Percentiles rank a stretch among this genome's conserved stretches.
Evolutionary conservation across 257 asterid genomes (phyloP).

Genomic region (Solanum bulbocastanum): DNA sequence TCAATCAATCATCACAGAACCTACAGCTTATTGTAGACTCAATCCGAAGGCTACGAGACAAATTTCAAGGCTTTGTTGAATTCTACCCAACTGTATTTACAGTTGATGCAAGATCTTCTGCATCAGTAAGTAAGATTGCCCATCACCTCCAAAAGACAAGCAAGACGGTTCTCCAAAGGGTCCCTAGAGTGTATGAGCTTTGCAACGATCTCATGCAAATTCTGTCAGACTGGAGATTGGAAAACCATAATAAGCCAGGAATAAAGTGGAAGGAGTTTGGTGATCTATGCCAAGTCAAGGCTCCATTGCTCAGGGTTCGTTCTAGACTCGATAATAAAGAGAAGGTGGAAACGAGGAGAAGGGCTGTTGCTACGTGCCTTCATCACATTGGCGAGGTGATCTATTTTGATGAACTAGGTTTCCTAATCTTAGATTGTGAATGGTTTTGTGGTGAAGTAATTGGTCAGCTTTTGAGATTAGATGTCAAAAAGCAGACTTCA

Average conservation of each 20-base stretch:
- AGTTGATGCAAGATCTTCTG: slow-evolving; percentile 84
- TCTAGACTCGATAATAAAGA: slow-evolving; percentile 54
- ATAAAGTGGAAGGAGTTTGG: slow-evolving; percentile 76
- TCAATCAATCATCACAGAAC: slow-evolving; percentile 36
- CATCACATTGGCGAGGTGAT: slow-evolving; percentile 79
- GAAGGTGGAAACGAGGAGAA: slow-evolving; percentile 59
- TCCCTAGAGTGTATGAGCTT: slow-evolving; percentile 69
- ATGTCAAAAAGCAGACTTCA: slow-evolving; percentile 29
- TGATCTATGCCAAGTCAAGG: slow-evolving; percentile 73
- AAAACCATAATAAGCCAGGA: slow-evolving; percentile 51
- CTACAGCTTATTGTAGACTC: slow-evolving; percentile 28
- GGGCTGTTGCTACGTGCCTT: slow-evolving; percentile 56
- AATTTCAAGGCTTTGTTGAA: slow-evolving; percentile 55
- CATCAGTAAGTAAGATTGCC: slow-evolving; percentile 58
- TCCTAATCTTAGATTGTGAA: slow-evolving; percentile 63
- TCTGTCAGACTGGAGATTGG: slow-evolving; percentile 53
- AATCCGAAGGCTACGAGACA: slow-evolving; percentile 48
- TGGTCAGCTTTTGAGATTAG: slow-evolving; percentile 45
- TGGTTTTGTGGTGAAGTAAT: slow-evolving; percentile 77
- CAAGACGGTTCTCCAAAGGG: slow-evolving; percentile 53
- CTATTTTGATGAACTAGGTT: slow-evolving; percentile 50
- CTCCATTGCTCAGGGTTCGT: slow-evolving; percentile 54
- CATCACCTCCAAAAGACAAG: slow-evolving; percentile 55
- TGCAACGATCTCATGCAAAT: slow-evolving; percentile 52
- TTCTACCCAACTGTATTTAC: slow-evolving; percentile 78